Evolutionary conservation across 441 rosid species (phyloP).

Genomic region (Adansonia rubrostipa): DNA sequence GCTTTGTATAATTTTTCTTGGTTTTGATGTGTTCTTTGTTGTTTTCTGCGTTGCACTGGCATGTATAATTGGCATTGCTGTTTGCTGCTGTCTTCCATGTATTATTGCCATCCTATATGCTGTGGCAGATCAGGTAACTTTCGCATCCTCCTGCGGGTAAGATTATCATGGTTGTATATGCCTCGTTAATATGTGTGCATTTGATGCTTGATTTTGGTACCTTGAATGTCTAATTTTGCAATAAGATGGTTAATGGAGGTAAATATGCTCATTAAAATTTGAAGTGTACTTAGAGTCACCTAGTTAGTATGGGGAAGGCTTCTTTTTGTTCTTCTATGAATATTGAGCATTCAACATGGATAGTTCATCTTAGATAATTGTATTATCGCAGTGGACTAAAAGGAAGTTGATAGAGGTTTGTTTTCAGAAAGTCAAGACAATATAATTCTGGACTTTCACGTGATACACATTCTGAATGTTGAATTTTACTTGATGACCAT

Average conservation of each 20-base stretch:
- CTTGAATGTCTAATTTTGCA: background rate
- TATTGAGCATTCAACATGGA: background rate
- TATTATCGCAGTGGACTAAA: background rate
- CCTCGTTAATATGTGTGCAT: background rate
- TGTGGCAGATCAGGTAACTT: slow-evolving; percentile 89
- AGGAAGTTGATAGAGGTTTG: slow-evolving; percentile 4
- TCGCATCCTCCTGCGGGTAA: slow-evolving; percentile 7
- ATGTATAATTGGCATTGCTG: slow-evolving; percentile 93
- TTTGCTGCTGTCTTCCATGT: slow-evolving; percentile 98
- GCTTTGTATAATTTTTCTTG: slow-evolving; percentile 92
- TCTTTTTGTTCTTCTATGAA: background rate
- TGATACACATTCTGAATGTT: background rate
- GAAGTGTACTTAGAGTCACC: background rate
- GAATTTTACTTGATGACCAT: background rate
- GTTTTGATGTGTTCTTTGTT: slow-evolving; percentile 97
- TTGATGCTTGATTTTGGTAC: slow-evolving; percentile 10
- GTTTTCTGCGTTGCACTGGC: slow-evolving; percentile 96
- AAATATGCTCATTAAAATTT: background rate
- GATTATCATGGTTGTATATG: slow-evolving; percentile 7
- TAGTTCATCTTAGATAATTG: background rate
- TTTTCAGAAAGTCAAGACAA: background rate
- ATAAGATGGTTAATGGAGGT: background rate
- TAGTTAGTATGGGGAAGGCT: background rate
- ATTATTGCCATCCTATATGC: slow-evolving; percentile 94
- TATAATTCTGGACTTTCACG: background rate